Evolutionary conservation across 192 early-diverging fungal species (phyloP).

Genomic region (Gryganskiella cystojenkinii): DNA sequence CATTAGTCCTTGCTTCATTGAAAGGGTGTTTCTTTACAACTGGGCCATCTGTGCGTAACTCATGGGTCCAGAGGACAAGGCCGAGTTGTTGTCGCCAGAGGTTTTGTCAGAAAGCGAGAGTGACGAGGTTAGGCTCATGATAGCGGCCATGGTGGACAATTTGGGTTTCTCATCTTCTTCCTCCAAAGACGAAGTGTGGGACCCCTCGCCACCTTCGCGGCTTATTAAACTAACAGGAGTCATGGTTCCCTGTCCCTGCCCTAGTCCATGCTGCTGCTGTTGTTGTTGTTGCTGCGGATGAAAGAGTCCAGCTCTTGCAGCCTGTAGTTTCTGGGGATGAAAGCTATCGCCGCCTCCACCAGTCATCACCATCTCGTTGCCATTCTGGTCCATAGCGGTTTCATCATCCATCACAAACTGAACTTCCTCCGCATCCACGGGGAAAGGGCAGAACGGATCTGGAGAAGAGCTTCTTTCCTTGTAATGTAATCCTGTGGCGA

Average conservation of each 20-base stretch:
- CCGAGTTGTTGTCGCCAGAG: neutral
- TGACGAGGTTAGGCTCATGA: neutral
- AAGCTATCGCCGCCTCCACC: neutral
- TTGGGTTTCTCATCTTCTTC: slow-evolving; percentile 5
- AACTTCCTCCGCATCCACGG: slow-evolving; percentile 19
- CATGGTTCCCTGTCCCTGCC: slow-evolving; percentile 7
- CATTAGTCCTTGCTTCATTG: no score
- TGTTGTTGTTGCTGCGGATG: slow-evolving; percentile 3
- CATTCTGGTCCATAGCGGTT: neutral
- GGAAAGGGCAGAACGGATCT: slow-evolving; percentile 49
- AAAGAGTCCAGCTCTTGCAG: slow-evolving; percentile 16
- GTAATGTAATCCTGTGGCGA: slow-evolving; percentile 9
- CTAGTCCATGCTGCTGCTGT: no score
- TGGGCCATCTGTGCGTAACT: neutral
- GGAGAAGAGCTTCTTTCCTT: slow-evolving; percentile 22
- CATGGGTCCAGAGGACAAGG: neutral
- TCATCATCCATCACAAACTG: slow-evolving; percentile 49
- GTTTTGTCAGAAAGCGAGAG: neutral
- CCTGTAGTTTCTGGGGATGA: neutral
- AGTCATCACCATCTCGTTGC: neutral
- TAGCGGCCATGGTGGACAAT: slow-evolving; percentile 12
- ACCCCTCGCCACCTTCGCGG: slow-evolving; percentile 4
- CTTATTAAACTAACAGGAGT: slow-evolving; percentile 16
- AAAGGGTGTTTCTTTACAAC: neutral
- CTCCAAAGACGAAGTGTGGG: neutral